Conservation (phyloP, 1,284 basidiomycete genomes). For the Sphaerobolus stellatus region DNA sequence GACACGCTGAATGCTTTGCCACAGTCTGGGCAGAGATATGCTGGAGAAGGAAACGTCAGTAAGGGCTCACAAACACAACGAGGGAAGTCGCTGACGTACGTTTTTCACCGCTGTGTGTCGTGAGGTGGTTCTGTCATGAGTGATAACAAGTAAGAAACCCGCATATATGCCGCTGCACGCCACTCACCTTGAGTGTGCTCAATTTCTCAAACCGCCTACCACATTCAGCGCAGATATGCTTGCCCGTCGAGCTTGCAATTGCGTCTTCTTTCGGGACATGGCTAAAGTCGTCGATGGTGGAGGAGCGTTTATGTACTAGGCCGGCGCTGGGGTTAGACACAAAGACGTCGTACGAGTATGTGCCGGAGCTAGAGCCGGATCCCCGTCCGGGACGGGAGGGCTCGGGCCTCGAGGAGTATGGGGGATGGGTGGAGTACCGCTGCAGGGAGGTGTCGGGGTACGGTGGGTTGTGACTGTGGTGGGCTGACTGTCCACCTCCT, state of each 20-base stretch:
- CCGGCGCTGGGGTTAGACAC: slow-evolving; percentile 4
- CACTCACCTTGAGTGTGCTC: slow-evolving; percentile 11
- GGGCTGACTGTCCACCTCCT: neutral
- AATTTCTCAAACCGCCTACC: slow-evolving; percentile 12
- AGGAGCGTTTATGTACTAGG: slow-evolving; percentile 11
- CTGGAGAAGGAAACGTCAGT: neutral
- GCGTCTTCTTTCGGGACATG: slow-evolving; percentile 12
- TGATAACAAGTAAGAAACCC: neutral
- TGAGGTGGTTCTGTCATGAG: slow-evolving; percentile 11
- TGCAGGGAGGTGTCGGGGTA: neutral
- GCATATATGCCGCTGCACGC: neutral
- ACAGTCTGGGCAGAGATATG: slow-evolving; percentile 10
- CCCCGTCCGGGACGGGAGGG: neutral
- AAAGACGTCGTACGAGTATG: slow-evolving; percentile 11
- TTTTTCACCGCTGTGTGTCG: slow-evolving; percentile 13
- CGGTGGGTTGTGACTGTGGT: neutral
- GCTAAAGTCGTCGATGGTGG: slow-evolving; percentile 7
- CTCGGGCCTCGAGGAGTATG: neutral
- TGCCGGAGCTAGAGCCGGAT: neutral
- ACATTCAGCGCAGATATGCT: slow-evolving; percentile 7
- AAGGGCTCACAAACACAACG: neutral
- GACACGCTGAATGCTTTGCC: slow-evolving; percentile 12
- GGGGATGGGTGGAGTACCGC: neutral
- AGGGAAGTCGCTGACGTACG: slow-evolving; percentile 2
- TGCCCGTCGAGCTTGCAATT: slow-evolving; percentile 10